Evolutionary conservation across 148 eudicot species (phyloP).

Genomic region (Camellia japonica): DNA sequence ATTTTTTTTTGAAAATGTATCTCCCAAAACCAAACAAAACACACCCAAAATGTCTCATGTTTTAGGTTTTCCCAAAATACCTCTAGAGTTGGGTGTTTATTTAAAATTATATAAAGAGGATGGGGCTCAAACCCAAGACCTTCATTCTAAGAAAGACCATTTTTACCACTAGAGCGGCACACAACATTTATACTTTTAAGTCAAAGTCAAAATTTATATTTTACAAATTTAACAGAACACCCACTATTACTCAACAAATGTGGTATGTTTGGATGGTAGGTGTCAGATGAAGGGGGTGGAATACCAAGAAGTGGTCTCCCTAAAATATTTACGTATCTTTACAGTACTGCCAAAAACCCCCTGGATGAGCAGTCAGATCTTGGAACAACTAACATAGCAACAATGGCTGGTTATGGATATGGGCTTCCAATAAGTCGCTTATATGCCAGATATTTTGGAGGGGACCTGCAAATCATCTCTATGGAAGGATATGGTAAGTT

Average conservation of each 20-base stretch:
- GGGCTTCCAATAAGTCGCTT: constrained; percentile 94
- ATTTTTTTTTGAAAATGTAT: too few species aligned
- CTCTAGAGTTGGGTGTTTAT: too few species aligned
- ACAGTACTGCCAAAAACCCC: constrained; percentile 88
- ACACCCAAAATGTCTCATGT: too few species aligned
- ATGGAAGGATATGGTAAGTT: constrained; percentile 97
- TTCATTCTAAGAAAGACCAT: too few species aligned
- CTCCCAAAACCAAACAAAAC: too few species aligned
- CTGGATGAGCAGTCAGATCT: constrained; percentile 54
- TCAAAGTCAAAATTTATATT: too few species aligned
- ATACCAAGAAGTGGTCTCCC: constrained; percentile 96
- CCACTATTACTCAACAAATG: background rate
- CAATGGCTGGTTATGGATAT: constrained; percentile 97
- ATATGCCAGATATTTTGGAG: constrained; percentile 94
- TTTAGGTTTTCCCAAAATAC: too few species aligned
- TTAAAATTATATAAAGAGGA: too few species aligned
- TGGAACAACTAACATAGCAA: constrained; percentile 52
- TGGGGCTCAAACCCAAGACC: too few species aligned
- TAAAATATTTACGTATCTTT: constrained; percentile 85
- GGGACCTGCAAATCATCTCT: constrained; percentile 89
- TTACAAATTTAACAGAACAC: background rate
- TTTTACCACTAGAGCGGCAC: too few species aligned
- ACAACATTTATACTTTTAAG: too few species aligned
- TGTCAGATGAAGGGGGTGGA: constrained; percentile 99
- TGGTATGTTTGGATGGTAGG: constrained; percentile 35